A percentile compares a stretch with the other conserved stretches of the same genome.
phyloP scores from a whole-genome alignment of 352 stramenopile species.

The Globisporangium carolinianum region DNA sequence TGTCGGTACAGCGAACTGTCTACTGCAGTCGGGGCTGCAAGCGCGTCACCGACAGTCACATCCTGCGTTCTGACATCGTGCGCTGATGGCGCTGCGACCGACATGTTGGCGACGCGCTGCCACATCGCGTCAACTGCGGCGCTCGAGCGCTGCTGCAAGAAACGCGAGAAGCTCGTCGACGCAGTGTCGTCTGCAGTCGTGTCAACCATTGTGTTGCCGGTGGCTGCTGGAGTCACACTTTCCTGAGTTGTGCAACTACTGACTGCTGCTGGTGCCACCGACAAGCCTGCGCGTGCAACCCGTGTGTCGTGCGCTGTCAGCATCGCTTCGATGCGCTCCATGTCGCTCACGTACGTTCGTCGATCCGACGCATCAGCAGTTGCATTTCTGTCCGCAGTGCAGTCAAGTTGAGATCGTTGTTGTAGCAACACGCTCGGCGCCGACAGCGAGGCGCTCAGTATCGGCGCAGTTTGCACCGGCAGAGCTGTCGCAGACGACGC shows the following conservation, averaged over 20 bases:
- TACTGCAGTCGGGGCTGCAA: too few relatives aligned
- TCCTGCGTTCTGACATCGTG: conserved; percentile 30
- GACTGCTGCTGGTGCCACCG: not conserved
- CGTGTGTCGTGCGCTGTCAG: conserved; percentile 23
- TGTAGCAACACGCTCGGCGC: conserved; percentile 1
- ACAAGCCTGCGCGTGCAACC: not conserved
- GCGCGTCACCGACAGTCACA: too few relatives aligned
- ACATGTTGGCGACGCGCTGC: conserved; percentile 34
- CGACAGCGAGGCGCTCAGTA: conserved; percentile 5
- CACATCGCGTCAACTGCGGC: conserved; percentile 51
- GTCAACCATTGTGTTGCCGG: not conserved
- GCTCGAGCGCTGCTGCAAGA: conserved; percentile 9
- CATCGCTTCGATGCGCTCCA: conserved; percentile 50
- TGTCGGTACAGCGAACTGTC: too few relatives aligned
- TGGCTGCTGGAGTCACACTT: conserved; percentile 4
- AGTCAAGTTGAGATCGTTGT: not conserved
- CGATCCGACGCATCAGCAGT: not conserved
- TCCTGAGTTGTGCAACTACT: conserved; percentile 7
- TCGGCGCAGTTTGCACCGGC: not conserved
- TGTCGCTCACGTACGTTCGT: conserved; percentile 35
- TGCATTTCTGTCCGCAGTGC: not conserved
- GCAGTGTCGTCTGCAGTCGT: not conserved
- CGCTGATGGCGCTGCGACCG: conserved; percentile 9
- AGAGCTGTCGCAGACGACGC: not conserved
- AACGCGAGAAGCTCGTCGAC: conserved; percentile 7